Evolutionary conservation across 768 basidiomycete species (phyloP), one percentile per base, ranked within the genome.

Genomic region (Kwoniella mangroviensis): DNA sequence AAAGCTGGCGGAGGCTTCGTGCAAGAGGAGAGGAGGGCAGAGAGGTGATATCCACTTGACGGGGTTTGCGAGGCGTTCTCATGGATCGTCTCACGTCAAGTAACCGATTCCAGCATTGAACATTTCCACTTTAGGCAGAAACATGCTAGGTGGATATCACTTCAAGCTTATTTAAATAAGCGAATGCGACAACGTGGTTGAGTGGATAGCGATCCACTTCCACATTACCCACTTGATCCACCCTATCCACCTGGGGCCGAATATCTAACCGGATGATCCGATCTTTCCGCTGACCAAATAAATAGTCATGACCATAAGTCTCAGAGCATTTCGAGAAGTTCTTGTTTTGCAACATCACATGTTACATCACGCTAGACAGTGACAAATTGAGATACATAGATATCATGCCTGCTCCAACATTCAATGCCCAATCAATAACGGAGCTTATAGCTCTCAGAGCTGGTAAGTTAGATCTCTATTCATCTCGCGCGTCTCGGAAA

Each of bases 361-460:
- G 19, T 43, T 34, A 45, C 43, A 21, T 15, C n/a, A 53, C 43
- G 62, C 26, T 28, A 22, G 54, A 55, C 17, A 55, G 54, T 17
- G 54, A 13, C 11, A 22, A 28, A 58, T 34, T 34, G 34, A 34
- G 34, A 34, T 34, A 34, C 6, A 34, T 34, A 28, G 21, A 21
- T 62, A 75, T 22, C 15, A 81, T 81, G 80, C 80, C 80, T 55
- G 73, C 73, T 5, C 76, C 78, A 34, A 64, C 69, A 12, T 78
- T 75, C 71, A 62, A 65, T 41, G 80, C 80, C 10, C 42, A 60
- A 9, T 81, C 80, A 6, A 28, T 79, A 17, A 79, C 78, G 1
- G 75, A 78, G 68, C 74, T 81, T 40, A 72, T 81, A 58, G 58
- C 70, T 26, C 68, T 76, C 17, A 70, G 79, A 58, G 80, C 78